Evolutionary conservation across 2,329 filamentous ascomycete species (phyloP), one percentile per base, ranked within the genome.

Genomic region (Arachnomyces sp.): DNA sequence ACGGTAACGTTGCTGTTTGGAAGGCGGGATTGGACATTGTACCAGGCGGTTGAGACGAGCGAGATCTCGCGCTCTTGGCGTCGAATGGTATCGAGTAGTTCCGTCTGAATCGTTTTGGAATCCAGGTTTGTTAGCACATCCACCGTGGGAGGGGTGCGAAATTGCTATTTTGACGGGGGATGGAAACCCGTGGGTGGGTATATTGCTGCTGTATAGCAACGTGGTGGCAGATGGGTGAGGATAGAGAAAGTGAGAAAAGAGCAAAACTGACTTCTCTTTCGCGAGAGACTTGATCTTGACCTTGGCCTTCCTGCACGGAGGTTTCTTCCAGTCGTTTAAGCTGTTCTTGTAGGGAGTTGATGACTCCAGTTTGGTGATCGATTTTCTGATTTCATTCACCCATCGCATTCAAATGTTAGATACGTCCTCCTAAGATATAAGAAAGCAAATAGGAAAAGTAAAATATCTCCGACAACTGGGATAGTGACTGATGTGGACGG

Each of bases 31-130:
- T 69, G 66, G 34, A 69, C 59, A 37, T 70, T 62, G 45, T 67
- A 68, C 67, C 67, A 71, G 7, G 67, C 66, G 5, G 66, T 68
- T 41, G 61, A 63, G 39, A 71, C 63, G 31, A 71, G 61, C 31
- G 56, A 54, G 18, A 71, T 59, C 47, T 71, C 67, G 28, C 66
- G 63, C 18, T 61, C 54, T 51, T 65, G 62, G 37, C 56, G 54
- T 18, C 65, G 57, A 39, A 67, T 64, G 31, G 56, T 57, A 40
- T 56, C 57, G 45, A 66, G 60, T 14, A 67, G 57, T 50, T 66
- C 61, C 42, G 59, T 46, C 64, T 67, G 49, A n/a, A 31, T 12
- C 25, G 21, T 25, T 25, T 25, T n/a, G n/a, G 9, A 5, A 25
- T 25, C 21, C 21, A 9, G 21, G 21, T 25, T 5, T 25, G 21